These are phyloP conservation scores for Dianthus caryophyllus DNA, from an alignment of 148 eudicot genomes.

Conservation along the genomic window DNA sequence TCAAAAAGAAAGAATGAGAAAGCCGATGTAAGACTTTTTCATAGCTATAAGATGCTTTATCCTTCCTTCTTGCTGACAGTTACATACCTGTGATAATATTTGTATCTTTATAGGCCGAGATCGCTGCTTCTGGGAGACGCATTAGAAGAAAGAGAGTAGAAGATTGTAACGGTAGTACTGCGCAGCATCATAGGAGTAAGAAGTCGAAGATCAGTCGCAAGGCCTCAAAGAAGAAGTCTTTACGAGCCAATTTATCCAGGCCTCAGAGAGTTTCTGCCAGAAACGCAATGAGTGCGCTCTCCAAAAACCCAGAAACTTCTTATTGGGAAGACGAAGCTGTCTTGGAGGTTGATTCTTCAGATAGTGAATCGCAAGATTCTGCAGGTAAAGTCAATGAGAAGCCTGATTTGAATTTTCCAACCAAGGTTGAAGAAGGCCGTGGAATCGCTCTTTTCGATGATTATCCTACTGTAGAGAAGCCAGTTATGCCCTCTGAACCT, in stretches of 20 bases:
- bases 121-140: conserved; percentile 59
- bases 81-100: conserved; percentile 16
- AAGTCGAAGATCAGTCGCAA: conserved; percentile 34
- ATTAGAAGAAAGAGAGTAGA: conserved; percentile 54
- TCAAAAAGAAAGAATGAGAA: conserved; percentile 66
- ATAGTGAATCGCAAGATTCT: conserved; percentile 47
- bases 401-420: conserved; percentile 22
- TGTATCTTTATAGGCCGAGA: conserved; percentile 45
- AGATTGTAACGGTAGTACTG: conserved; percentile 46
- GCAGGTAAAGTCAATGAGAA: conserved; percentile 28
- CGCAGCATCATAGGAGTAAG: conserved; percentile 39
- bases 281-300: conserved; percentile 43
- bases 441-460: conserved; percentile 25
- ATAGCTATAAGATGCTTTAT: not conserved
- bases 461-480: conserved; percentile 28
- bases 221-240: conserved; percentile 42
- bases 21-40: conserved; percentile 42
- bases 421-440: conserved; percentile 25
- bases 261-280: conserved; percentile 78
- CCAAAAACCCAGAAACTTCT: conserved; percentile 45
- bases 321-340: conserved; percentile 51
- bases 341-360: conserved; percentile 52
- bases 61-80: conserved; percentile 3
- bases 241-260: conserved; percentile 46
- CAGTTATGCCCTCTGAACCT: conserved; percentile 30